Percentiles rank a stretch among this genome's conserved stretches.
phyloP scores from a whole-genome alignment of 2,329 filamentous ascomycete species.

The Aspergillus pseudotamarii region DNA sequence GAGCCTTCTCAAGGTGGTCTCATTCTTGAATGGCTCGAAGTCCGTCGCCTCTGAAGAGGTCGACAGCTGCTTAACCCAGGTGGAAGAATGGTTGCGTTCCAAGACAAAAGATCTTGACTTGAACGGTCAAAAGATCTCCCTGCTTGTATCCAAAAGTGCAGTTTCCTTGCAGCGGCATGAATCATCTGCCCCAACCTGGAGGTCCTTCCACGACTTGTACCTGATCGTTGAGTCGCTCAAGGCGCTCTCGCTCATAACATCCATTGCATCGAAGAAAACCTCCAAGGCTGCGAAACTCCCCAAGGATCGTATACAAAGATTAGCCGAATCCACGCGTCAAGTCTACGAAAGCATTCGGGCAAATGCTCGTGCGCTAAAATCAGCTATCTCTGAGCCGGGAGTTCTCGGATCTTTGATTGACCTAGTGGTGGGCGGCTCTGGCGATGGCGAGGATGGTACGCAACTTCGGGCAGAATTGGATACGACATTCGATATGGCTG shows the following conservation, averaged over 20 bases:
- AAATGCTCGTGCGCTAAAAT: slow-evolving; percentile 41
- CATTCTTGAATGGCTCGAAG: slow-evolving; percentile 39
- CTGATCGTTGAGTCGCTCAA: slow-evolving; percentile 46
- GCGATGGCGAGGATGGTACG: slow-evolving; percentile 24
- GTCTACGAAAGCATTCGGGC: slow-evolving; percentile 38
- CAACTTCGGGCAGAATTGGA: slow-evolving; percentile 37
- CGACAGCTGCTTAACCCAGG: slow-evolving; percentile 29
- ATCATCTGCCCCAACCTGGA: slow-evolving; percentile 43
- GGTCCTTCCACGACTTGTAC: slow-evolving; percentile 43
- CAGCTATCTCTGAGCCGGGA: slow-evolving; percentile 41
- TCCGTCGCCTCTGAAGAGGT: slow-evolving; percentile 31
- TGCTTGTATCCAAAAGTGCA: slow-evolving; percentile 27
- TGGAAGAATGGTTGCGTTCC: slow-evolving; percentile 36
- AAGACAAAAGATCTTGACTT: slow-evolving; percentile 28
- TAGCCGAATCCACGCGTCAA: slow-evolving; percentile 29
- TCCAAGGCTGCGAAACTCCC: slow-evolving; percentile 35
- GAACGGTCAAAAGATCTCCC: slow-evolving; percentile 23
- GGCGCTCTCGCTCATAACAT: slow-evolving; percentile 38
- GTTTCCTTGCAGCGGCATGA: slow-evolving; percentile 27
- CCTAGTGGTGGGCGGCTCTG: slow-evolving; percentile 35
- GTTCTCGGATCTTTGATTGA: slow-evolving; percentile 47
- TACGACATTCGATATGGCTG: slow-evolving; percentile 39
- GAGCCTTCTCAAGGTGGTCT: slow-evolving; percentile 36
- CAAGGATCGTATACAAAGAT: slow-evolving; percentile 36
- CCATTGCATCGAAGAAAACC: slow-evolving; percentile 34